Percentiles rank a stretch among this genome's conserved stretches.
Evolutionary conservation across 75 land plant genomes (phyloP).

Genomic region (Ceratopteris richardii): DNA sequence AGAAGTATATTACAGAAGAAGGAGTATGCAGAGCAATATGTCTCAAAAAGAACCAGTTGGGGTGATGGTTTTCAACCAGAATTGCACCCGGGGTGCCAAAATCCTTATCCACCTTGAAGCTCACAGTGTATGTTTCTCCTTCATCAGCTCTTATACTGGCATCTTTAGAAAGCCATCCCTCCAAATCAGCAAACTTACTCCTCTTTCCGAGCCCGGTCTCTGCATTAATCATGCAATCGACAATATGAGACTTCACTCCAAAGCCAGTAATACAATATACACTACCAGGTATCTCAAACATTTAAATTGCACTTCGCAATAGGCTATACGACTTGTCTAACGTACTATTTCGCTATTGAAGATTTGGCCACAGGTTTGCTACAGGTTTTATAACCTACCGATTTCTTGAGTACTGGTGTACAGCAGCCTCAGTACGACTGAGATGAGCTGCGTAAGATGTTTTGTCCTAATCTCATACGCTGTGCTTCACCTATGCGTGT

Average conservation of each 20-base stretch:
- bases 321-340: too few relatives aligned
- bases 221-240: conserved; percentile 1
- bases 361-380: too few relatives aligned
- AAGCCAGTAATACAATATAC: background rate
- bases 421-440: too few relatives aligned
- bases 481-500: too few relatives aligned
- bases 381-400: too few relatives aligned
- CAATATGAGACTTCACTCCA: too few relatives aligned
- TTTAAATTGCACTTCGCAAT: too few relatives aligned
- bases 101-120: conserved; percentile 8
- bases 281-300: too few relatives aligned
- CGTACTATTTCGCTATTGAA: too few relatives aligned
- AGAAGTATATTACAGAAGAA: background rate
- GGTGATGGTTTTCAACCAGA: conserved; percentile 22
- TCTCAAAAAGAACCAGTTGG: conserved; percentile 25
- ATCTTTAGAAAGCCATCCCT: conserved; percentile 2
- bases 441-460: too few relatives aligned
- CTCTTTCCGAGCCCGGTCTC: conserved; percentile 11
- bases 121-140: background rate
- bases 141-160: conserved; percentile 1
- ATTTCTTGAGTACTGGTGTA: too few relatives aligned
- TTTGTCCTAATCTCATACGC: too few relatives aligned
- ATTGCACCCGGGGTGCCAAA: conserved; percentile 34
- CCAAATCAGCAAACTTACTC: background rate
- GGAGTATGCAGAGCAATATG: conserved; percentile 2